Evolutionary conservation across 169 alveolate species (phyloP), one percentile per base, ranked within the genome.

Genomic region (Amoebophrya sp.): DNA sequence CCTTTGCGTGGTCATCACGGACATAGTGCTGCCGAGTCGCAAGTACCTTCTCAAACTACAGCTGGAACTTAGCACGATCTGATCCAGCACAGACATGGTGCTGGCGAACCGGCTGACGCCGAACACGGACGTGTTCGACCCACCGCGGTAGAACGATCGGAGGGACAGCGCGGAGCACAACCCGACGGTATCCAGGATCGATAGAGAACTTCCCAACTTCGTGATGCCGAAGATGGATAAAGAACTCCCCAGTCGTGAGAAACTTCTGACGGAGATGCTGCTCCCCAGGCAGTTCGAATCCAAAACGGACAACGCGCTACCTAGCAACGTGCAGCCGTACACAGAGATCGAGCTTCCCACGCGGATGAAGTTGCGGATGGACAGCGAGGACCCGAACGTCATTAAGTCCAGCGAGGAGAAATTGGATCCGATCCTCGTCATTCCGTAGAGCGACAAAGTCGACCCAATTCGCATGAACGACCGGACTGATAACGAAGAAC

Each of bases 401-500:
- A 93, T 91, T n/a, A 41, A 38, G 89, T 90, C 94, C n/a, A n/a
- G 55, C 40, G 88, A 40, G n/a, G 92, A 55, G 32, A 38, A 23
- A 0, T 66, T 40, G 40, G 39, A 66, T 0, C 77, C 94, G 32
- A 89, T 40, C 10, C 93, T 12, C 25, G 93, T 89, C 88, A 90
- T 33, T 14, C 91, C 91, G 53, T 89, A 39, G 18, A 89, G 32
- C 35, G 91, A 89, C 25, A 89, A 0, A 55, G 40, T 39, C 2
- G 40, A 23, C 29, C 91, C 91, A 0, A 89, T 40, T 0, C 91
- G 40, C 53, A 18, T n/a, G 91, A 89, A 89, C 25, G 66, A 23
- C 25, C 91, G n/a, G 77, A 39, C 14, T 0, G 77, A 40, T 3
- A 89, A 39, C 2, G 89, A n/a, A 39, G 47, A n/a, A 40, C 92